Conservation (phyloP, 1,284 basidiomycete species). For the Prillingera fragicola region DNA sequence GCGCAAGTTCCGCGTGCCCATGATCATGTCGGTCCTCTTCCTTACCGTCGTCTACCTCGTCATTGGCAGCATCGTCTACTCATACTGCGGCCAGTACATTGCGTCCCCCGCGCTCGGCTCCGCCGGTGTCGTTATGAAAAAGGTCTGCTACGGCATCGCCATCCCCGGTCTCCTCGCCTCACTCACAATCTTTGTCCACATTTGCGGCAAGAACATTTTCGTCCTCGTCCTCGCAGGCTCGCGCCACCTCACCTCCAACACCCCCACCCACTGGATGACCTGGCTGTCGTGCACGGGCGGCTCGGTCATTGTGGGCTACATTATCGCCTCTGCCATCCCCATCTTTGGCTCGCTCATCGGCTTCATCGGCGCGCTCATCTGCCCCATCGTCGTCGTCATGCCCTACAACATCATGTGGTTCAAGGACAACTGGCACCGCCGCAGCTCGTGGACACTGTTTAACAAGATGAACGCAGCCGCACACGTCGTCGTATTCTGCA, state of each 20-base stretch:
- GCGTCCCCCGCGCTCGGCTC: slow-evolving; percentile 42
- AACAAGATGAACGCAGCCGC: too few relatives aligned
- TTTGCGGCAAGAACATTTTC: slow-evolving; percentile 59
- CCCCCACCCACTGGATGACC: slow-evolving; percentile 55
- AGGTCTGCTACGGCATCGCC: slow-evolving; percentile 41
- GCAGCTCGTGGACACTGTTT: slow-evolving; percentile 15
- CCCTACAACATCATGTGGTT: slow-evolving; percentile 32
- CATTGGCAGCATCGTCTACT: slow-evolving; percentile 19
- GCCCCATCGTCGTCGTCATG: slow-evolving; percentile 19
- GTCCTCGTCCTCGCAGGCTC: slow-evolving; percentile 57
- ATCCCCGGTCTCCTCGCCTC: slow-evolving; percentile 39
- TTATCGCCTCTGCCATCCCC: slow-evolving; percentile 22
- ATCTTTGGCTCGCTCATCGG: slow-evolving; percentile 29
- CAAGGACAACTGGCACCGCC: slow-evolving; percentile 26
- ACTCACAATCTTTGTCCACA: slow-evolving; percentile 33
- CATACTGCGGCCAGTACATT: slow-evolving; percentile 16
- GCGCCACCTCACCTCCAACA: slow-evolving; percentile 58
- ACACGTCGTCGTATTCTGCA: slow-evolving; percentile 19
- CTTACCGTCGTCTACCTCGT: slow-evolving; percentile 33
- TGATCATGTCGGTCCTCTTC: slow-evolving; percentile 30
- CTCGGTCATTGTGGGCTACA: slow-evolving; percentile 13
- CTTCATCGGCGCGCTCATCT: slow-evolving; percentile 30
- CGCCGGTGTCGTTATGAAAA: slow-evolving; percentile 44
- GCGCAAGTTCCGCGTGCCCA: slow-evolving; percentile 24
- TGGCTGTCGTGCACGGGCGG: slow-evolving; percentile 53